These are phyloP conservation scores for Penicillium psychrosexuale DNA, from an alignment of 2,329 filamentous ascomycete species.

Conservation along the genomic window DNA sequence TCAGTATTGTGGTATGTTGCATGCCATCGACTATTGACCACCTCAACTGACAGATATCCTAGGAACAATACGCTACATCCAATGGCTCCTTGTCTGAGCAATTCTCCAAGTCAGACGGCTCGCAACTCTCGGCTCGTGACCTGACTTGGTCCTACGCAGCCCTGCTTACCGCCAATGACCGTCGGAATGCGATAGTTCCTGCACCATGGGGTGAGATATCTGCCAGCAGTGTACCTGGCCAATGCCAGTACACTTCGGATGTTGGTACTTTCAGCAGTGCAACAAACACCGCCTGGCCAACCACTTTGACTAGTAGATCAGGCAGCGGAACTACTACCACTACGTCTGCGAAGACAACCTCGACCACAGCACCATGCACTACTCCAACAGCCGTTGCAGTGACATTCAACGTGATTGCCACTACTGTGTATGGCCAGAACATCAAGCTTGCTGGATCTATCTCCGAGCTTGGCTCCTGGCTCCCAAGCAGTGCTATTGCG, in stretches of 20 bases:
- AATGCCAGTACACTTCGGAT: conserved; percentile 31
- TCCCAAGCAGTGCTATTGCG: conserved; percentile 52
- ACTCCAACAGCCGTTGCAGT: conserved; percentile 49
- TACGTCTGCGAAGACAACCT: conserved; percentile 9
- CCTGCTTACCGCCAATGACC: conserved; percentile 38
- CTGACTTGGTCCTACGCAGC: conserved; percentile 49
- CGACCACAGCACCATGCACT: conserved; percentile 29
- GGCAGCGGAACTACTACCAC: conserved; percentile 13
- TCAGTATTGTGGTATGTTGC: conserved; percentile 42
- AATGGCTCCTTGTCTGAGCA: conserved; percentile 43
- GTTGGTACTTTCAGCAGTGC: conserved; percentile 34
- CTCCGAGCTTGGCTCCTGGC: conserved; percentile 61
- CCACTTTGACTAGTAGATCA: conserved; percentile 22
- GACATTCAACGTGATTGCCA: conserved; percentile 59
- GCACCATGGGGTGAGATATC: conserved; percentile 34
- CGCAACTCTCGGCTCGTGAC: conserved; percentile 38
- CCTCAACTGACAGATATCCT: neutral
- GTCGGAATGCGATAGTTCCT: conserved; percentile 34
- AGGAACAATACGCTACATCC: conserved; percentile 28
- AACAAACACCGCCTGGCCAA: conserved; percentile 34
- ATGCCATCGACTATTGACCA: neutral
- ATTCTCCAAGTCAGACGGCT: conserved; percentile 36
- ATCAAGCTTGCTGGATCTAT: conserved; percentile 64
- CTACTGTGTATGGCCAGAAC: conserved; percentile 60
- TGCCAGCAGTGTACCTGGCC: conserved; percentile 31